Evolutionary conservation across 768 basidiomycete species (phyloP), one percentile per base, ranked within the genome.

Genomic region (Lactarius deliciosus): DNA sequence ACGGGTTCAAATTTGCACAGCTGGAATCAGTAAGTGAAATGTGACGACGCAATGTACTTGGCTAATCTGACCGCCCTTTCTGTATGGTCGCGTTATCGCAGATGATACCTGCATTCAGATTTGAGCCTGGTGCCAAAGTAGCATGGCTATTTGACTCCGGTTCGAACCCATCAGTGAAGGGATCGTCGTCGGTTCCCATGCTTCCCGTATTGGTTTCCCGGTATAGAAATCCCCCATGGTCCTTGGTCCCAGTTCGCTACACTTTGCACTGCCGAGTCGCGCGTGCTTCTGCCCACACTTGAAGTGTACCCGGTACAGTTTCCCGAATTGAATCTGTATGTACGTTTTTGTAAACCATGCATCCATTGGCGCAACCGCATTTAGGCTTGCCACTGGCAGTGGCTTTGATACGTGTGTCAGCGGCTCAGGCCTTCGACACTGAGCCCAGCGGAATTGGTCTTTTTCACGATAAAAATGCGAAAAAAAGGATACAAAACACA

Each of bases 1-100:
- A 16, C 13, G 50, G 61, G 13, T 53, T 63, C 32, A 34, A 30
- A 53, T 63, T 63, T n/a, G 45, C 61, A n/a, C 36, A 30, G 53
- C 50, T 63, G 3, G 61, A 63, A 63, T 63, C 18, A 63, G 61
- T 38, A 50, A 60, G 36, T 11, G 30, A 5, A 34, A 56, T 5
- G 30, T 57, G 0, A n/a, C 34, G 20, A 57, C 28, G 9, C 20
- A 18, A 34, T 2, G 18, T 34, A 5, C 20, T 18, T 9, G n/a
- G 20, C 0, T 30, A n/a, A 22, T 11, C 34, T 56, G 30, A 56
- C 55, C 3, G 3, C 10, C 50, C 25, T 15, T 53, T 25, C 50
- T 15, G 25, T 53, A 13, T 57, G 55, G 34, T 57, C n/a, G 55
- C 34, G 20, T 34, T 57, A 18, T 57, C 55, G 18, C 55, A 57